These are phyloP conservation scores for Boletus subparvulus DNA, from an alignment of 768 basidiomycete genomes.

Conservation along the genomic window DNA sequence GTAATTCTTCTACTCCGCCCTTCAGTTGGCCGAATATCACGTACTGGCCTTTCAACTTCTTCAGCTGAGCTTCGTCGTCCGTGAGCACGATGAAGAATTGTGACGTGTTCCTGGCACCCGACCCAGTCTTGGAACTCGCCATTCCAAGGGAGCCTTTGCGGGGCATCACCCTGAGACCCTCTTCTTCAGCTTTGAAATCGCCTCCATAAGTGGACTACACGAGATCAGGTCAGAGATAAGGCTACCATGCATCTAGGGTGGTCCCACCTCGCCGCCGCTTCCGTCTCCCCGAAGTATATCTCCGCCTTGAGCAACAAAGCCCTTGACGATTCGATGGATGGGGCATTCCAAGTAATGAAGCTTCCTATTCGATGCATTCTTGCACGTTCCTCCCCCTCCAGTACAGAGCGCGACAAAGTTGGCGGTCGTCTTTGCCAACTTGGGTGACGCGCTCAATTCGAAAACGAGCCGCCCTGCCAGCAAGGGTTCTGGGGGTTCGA, in stretches of 20 bases:
- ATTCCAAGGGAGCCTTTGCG: slow-evolving; percentile 48
- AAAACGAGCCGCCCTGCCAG: slow-evolving; percentile 43
- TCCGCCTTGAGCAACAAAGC: slow-evolving; percentile 54
- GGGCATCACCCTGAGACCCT: slow-evolving; percentile 44
- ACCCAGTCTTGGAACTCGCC: slow-evolving; percentile 46
- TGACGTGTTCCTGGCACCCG: slow-evolving; percentile 45
- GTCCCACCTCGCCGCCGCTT: slow-evolving; percentile 51
- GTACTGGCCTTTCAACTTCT: slow-evolving; percentile 51
- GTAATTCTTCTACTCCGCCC: slow-evolving; percentile 32
- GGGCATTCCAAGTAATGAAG: slow-evolving; percentile 44
- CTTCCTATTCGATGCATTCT: slow-evolving; percentile 45
- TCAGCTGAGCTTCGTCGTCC: slow-evolving; percentile 38
- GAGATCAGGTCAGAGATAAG: slow-evolving; percentile 10
- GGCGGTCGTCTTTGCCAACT: slow-evolving; percentile 44
- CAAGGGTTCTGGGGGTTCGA: slow-evolving; percentile 39
- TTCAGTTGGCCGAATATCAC: slow-evolving; percentile 43
- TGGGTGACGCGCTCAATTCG: slow-evolving; percentile 37
- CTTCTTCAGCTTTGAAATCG: slow-evolving; percentile 52
- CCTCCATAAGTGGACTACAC: slow-evolving; percentile 46
- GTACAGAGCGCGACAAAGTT: slow-evolving; percentile 52
- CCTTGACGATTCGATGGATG: slow-evolving; percentile 48
- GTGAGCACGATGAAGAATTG: slow-evolving; percentile 53
- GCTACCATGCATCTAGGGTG: not conserved
- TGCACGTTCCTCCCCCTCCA: slow-evolving; percentile 44
- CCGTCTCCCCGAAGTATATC: slow-evolving; percentile 55